Conservation (phyloP, 2,329 filamentous ascomycete species). For the Hypocreales sp. region DNA sequence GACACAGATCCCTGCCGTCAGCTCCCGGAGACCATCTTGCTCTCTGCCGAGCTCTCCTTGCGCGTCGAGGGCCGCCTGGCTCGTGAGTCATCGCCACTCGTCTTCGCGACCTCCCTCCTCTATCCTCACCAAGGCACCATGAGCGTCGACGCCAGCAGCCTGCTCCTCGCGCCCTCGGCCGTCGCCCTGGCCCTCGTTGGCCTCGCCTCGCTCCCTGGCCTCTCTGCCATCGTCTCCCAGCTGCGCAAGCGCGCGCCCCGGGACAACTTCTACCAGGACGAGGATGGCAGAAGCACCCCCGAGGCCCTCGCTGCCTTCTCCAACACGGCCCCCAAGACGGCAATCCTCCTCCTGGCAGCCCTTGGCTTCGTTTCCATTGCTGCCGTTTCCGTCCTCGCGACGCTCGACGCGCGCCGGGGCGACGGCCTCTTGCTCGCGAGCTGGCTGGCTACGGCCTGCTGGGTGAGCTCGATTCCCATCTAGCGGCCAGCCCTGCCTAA, state of each 20-base stretch:
- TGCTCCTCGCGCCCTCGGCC: conserved; percentile 13
- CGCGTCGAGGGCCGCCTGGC: too few species aligned
- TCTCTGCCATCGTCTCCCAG: conserved; percentile 18
- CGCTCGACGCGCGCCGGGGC: conserved; percentile 17
- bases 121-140: too few species aligned
- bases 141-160: too few species aligned
- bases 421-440: conserved; percentile 31
- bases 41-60: too few species aligned
- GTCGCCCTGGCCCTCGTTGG: conserved; percentile 18
- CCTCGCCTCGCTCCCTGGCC: conserved; percentile 21
- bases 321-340: conserved; percentile 37
- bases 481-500: too few species aligned
- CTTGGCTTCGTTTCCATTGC: conserved; percentile 40
- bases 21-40: too few species aligned
- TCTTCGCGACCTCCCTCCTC: too few species aligned
- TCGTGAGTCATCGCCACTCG: too few species aligned
- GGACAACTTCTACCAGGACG: conserved; percentile 46
- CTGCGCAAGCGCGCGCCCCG: conserved; percentile 18
- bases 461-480: too few species aligned
- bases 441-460: conserved; percentile 44
- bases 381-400: conserved; percentile 36
- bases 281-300: conserved; percentile 52
- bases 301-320: conserved; percentile 49
- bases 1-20: too few species aligned
- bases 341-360: conserved; percentile 36